Evolutionary conservation across 805 yeast genomes (phyloP).

Genomic region (Monosporozyma servazzii): DNA sequence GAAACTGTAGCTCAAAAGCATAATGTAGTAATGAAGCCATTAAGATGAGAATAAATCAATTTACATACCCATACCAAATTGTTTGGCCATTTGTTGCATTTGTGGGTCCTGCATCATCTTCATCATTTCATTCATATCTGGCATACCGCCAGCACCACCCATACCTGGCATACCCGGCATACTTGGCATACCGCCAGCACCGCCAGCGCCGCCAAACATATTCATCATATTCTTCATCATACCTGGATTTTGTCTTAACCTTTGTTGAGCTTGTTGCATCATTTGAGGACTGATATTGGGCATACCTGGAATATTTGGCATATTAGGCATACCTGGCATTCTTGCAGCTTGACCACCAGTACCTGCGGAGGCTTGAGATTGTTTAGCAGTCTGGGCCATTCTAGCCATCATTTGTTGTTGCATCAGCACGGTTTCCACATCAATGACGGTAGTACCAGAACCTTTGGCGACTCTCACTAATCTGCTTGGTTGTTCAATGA

Average conservation of each 20-base stretch:
- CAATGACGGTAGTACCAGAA: constrained; percentile 84
- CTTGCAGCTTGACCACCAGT: constrained; percentile 29
- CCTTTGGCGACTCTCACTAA: constrained; percentile 89
- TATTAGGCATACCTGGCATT: constrained; percentile 56
- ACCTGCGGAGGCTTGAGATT: constrained; percentile 34
- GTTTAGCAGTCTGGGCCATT: constrained; percentile 69
- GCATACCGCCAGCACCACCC: constrained; percentile 47
- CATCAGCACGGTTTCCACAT: constrained; percentile 84
- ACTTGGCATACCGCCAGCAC: constrained; percentile 56
- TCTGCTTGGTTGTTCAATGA: constrained; percentile 73
- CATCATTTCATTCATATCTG: constrained; percentile 59
- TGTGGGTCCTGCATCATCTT: constrained; percentile 44
- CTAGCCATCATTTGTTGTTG: constrained; percentile 92
- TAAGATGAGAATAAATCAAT: not conserved
- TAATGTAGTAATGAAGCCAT: not conserved
- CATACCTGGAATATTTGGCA: constrained; percentile 48
- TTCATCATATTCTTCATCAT: constrained; percentile 66
- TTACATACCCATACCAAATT: constrained; percentile 33
- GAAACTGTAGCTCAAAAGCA: not conserved
- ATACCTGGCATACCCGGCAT: constrained; percentile 37
- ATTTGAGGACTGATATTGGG: constrained; percentile 34
- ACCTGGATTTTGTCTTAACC: constrained; percentile 60
- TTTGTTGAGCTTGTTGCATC: constrained; percentile 48
- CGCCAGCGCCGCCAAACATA: constrained; percentile 53
- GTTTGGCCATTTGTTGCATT: constrained; percentile 41